Base-by-base conservation (phyloP, 2,329 filamentous ascomycete genomes). In the Gnomoniopsis smithogilvyi region DNA sequence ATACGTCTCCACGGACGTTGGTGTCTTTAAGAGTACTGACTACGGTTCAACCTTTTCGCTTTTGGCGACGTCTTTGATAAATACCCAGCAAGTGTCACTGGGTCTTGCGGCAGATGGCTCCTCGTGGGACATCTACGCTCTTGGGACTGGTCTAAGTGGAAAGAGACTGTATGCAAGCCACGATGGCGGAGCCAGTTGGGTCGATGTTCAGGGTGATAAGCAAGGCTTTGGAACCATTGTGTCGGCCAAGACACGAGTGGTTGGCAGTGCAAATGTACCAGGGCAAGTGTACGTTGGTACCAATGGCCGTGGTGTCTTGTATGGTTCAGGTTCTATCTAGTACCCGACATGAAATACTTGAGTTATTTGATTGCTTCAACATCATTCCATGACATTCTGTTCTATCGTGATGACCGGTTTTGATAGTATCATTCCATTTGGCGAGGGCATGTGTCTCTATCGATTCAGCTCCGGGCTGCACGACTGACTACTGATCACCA, bases 1-100 rank as follows among this genome's bases (percentile, higher is more conserved):
- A 55, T 83, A 78, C 69, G 81, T 81, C 2, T 83, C 81, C 1
- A 84, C 82, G 0, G 74, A 83, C 54, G 71, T 65, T 0, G 83
- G 83, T 6, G 67, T 86, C 52, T 85, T 80, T 71, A 77, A 76
- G 64, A 82, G 79, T 14, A 78, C 76, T 3, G 68, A 85, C 66
- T 82, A 71, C 36, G 83, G 80, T 7, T 66, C 68, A 3, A 75
- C 74, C 0, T 84, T 84, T 63, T 72, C 74, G 0, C 67, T 73
- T 21, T 66, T 75, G 0, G 70, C 73, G 4, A 64, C 67, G 0
- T 62, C 60, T 15, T 63, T 80, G 17, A 74, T 67, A 11, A 70
- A 74, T 62, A 76, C 75, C 2, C 69, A 76, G 26, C 71, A 76
- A 51, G 69, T 81, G 54, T 70, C 78, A 0, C 68, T 81, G 1